Conservation (phyloP, 2,329 filamentous ascomycete species). For the Penicillium brevicompactum region DNA sequence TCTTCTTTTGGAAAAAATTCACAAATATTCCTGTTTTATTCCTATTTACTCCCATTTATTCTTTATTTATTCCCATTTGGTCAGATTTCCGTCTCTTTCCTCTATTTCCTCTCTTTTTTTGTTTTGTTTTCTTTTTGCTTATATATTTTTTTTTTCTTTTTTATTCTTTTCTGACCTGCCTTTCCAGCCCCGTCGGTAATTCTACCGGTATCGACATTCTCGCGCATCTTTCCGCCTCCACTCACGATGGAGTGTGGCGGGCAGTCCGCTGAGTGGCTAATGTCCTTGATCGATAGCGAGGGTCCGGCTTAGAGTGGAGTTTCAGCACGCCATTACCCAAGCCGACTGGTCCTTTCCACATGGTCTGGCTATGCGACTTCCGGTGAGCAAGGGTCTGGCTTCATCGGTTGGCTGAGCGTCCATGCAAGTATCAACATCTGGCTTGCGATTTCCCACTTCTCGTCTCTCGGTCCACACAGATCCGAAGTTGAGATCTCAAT, state of each 20-base stretch:
- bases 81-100: too few relatives aligned
- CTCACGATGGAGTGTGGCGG: slow-evolving; percentile 25
- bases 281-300: slow-evolving; percentile 25
- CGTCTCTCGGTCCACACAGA: not conserved
- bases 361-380: slow-evolving; percentile 17
- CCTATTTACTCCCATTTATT: not conserved
- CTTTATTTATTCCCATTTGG: too few relatives aligned
- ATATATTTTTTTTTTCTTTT: not conserved
- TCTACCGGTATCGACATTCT: not conserved
- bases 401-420: slow-evolving; percentile 23
- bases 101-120: not conserved
- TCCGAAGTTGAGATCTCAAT: not conserved
- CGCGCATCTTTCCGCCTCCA: slow-evolving; percentile 14
- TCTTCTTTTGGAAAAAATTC: not conserved
- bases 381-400: slow-evolving; percentile 13
- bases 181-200: not conserved
- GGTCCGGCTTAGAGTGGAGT: slow-evolving; percentile 29
- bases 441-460: slow-evolving; percentile 6
- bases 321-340: slow-evolving; percentile 28
- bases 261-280: slow-evolving; percentile 32
- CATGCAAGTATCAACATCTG: slow-evolving; percentile 22
- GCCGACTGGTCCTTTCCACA: slow-evolving; percentile 26
- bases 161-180: not conserved
- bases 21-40: not conserved
- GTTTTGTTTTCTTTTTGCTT: not conserved